Percentiles rank a stretch among this genome's conserved stretches.
These are phyloP conservation scores for Claviceps fusiformis DNA, from an alignment of 2,329 filamentous ascomycete species.

Conservation along the genomic window DNA sequence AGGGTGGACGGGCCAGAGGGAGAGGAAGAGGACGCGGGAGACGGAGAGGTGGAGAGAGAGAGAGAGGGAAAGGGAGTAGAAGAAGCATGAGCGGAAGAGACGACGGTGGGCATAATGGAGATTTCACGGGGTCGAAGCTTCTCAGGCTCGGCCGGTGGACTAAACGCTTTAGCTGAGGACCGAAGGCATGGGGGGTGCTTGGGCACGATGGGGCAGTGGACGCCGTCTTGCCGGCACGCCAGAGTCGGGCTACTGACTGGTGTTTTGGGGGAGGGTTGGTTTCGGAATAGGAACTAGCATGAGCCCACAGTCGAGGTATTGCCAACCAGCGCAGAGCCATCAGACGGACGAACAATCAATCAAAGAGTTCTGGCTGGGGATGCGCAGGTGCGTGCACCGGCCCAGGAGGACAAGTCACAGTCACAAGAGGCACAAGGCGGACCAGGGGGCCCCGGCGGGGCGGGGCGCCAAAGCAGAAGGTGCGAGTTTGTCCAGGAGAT, in stretches of 20 bases:
- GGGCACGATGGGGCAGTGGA: background rate
- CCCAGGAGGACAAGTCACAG: background rate
- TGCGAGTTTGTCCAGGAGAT: background rate
- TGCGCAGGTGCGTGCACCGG: background rate
- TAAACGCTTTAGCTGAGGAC: background rate
- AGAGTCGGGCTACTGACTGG: background rate
- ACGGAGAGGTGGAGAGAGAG: background rate
- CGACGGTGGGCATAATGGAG: conserved; percentile 7
- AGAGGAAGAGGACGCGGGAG: background rate
- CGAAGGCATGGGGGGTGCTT: conserved; percentile 2
- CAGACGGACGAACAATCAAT: background rate
- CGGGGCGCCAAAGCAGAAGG: background rate
- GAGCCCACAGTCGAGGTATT: background rate
- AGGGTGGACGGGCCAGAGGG: background rate
- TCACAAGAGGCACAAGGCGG: no score
- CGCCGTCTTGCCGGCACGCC: background rate
- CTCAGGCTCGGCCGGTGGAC: background rate
- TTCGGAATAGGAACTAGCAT: background rate
- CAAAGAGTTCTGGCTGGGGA: background rate
- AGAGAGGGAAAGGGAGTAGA: background rate
- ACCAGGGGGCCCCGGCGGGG: background rate
- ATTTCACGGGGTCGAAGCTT: conserved; percentile 3
- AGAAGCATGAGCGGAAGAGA: no score
- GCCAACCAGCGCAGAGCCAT: background rate
- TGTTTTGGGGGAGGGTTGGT: background rate